These are phyloP conservation scores for Capronia epimyces DNA, from an alignment of 2,329 filamentous ascomycete species.

Conservation along the genomic window DNA sequence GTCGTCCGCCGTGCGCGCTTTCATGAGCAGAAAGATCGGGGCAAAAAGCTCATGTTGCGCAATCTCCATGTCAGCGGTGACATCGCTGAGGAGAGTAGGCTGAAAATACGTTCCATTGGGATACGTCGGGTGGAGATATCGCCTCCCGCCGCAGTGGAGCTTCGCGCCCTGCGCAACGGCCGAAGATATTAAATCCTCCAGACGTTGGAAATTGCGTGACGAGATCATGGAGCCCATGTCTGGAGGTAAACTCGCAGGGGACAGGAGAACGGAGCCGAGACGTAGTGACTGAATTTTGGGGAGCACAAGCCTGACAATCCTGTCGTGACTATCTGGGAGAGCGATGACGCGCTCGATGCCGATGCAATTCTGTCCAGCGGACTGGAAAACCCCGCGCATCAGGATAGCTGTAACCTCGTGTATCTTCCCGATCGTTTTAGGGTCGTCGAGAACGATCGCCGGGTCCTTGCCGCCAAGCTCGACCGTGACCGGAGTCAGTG, in stretches of 20 bases:
- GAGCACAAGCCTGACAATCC: conserved; percentile 63
- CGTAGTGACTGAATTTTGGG: conserved; percentile 69
- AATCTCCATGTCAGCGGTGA: conserved; percentile 78
- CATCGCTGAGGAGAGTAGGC: conserved; percentile 85
- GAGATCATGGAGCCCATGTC: conserved; percentile 93
- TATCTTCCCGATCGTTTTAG: conserved; percentile 53
- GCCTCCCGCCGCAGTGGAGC: conserved; percentile 72
- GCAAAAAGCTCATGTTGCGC: conserved; percentile 90
- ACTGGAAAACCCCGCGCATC: conserved; percentile 86
- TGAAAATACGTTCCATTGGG: conserved; percentile 83
- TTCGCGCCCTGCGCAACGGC: conserved; percentile 74
- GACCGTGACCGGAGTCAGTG: conserved; percentile 79
- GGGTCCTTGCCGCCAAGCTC: conserved; percentile 96
- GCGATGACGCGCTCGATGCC: conserved; percentile 91
- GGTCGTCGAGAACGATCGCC: conserved; percentile 79
- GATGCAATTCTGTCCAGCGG: conserved; percentile 91
- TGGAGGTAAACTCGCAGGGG: conserved; percentile 31
- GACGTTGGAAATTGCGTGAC: conserved; percentile 63
- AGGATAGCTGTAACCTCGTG: conserved; percentile 72
- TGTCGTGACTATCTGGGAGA: conserved; percentile 67
- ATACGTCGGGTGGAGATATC: conserved; percentile 65
- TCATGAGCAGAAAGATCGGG: conserved; percentile 82
- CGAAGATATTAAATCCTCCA: conserved; percentile 70
- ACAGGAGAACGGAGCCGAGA: conserved; percentile 63
- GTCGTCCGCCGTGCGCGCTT: conserved; percentile 58